phyloP scores from a whole-genome alignment of 495 filamentous ascomycete species.

The Penicillium paradoxum region DNA sequence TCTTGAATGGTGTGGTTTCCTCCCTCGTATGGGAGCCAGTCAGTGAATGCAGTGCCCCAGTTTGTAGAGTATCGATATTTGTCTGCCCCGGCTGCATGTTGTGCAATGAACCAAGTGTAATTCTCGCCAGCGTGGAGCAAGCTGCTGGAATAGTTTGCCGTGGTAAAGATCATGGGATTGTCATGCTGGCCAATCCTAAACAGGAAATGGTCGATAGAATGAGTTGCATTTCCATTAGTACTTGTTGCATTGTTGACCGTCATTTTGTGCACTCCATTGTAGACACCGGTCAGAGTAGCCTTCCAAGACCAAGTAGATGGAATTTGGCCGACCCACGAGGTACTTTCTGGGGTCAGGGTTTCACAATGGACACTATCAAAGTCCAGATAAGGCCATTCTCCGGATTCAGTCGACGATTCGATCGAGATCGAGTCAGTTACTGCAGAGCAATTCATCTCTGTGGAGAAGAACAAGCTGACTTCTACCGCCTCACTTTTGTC shows the following conservation, averaged over 20 bases:
- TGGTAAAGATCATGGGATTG: constrained; percentile 55
- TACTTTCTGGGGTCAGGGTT: constrained; percentile 21
- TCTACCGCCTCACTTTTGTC: constrained; percentile 43
- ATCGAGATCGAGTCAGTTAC: constrained; percentile 49
- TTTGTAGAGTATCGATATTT: constrained; percentile 61
- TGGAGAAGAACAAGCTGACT: constrained; percentile 56
- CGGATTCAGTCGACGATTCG: constrained; percentile 48
- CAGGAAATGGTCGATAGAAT: constrained; percentile 52
- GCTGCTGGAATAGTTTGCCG: constrained; percentile 54
- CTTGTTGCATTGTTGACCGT: constrained; percentile 54
- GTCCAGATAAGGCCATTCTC: constrained; percentile 37
- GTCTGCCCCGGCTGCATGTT: constrained; percentile 60
- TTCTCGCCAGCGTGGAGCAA: constrained; percentile 42
- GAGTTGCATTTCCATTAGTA: constrained; percentile 30
- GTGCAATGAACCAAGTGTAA: constrained; percentile 46
- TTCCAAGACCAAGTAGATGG: constrained; percentile 51
- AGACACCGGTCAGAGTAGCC: constrained; percentile 53
- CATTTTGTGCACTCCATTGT: constrained; percentile 60
- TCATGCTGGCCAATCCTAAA: constrained; percentile 52
- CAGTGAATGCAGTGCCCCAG: constrained; percentile 55
- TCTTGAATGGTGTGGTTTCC: constrained; percentile 42
- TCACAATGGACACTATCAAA: constrained; percentile 40
- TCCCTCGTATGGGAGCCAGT: constrained; percentile 54
- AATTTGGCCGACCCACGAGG: constrained; percentile 43
- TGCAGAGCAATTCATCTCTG: constrained; percentile 56